Percentiles rank a stretch among this genome's conserved stretches.
phyloP scores from a whole-genome alignment of 352 stramenopile species.

The Phytophthora constricta region DNA sequence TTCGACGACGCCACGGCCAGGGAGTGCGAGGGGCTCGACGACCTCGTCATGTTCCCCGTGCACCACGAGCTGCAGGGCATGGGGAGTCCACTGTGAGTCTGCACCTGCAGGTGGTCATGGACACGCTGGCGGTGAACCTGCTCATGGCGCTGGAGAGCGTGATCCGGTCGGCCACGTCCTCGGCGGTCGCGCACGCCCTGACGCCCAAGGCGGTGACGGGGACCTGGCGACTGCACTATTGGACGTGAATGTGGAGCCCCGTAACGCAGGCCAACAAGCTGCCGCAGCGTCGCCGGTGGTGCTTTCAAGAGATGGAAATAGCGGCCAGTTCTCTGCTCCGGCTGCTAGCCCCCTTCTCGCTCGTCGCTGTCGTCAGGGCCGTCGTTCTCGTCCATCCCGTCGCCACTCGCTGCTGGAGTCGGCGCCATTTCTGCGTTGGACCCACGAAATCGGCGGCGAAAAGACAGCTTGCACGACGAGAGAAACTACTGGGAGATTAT shows the following conservation, averaged over 20 bases:
- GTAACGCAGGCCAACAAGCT: conserved; percentile 28
- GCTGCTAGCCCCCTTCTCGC: conserved; percentile 23
- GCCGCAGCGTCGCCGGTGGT: conserved; percentile 35
- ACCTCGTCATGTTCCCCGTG: conserved; percentile 87
- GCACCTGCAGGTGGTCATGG: conserved; percentile 82
- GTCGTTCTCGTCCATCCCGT: conserved; percentile 43
- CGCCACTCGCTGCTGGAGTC: conserved; percentile 34
- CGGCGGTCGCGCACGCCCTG: conserved; percentile 30
- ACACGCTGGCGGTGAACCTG: conserved; percentile 82
- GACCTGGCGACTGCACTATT: conserved; percentile 61
- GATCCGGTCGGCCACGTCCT: conserved; percentile 63
- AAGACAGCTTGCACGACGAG: conserved; percentile 64
- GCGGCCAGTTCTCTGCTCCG: conserved; percentile 13
- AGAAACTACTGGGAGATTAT: conserved; percentile 87
- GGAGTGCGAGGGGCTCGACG: conserved; percentile 59
- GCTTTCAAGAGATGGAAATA: conserved; percentile 24
- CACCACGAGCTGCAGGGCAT: conserved; percentile 68
- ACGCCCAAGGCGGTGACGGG: conserved; percentile 12
- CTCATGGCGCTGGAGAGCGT: conserved; percentile 85
- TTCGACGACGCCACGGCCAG: conserved; percentile 68
- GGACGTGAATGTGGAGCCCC: conserved; percentile 78
- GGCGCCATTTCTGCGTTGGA: conserved; percentile 40
- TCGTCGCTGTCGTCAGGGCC: conserved; percentile 14
- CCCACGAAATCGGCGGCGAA: conserved; percentile 47
- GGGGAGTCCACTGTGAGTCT: conserved; percentile 81